Conservation (phyloP, 352 stramenopile species). For the Phytophthora cajani region DNA sequence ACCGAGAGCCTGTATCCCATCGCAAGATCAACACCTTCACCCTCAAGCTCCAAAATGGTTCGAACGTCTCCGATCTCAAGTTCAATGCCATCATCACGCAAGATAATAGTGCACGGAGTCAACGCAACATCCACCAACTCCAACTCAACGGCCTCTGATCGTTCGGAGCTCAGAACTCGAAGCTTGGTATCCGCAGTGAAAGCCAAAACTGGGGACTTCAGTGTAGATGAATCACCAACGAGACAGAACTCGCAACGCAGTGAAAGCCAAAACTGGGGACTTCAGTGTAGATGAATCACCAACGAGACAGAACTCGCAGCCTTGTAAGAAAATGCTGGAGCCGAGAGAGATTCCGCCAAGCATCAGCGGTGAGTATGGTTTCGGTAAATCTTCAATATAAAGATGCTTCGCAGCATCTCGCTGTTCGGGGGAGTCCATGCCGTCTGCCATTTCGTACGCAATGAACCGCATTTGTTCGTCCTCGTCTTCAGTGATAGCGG, state of each 20-base stretch:
- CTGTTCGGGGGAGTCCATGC: conserved; percentile 63
- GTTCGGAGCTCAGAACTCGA: conserved; percentile 61
- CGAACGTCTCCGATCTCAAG: conserved; percentile 75
- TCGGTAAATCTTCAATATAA: conserved; percentile 64
- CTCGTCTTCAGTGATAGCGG: conserved; percentile 73
- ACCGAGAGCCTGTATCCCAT: conserved; percentile 76
- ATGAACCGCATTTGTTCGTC: conserved; percentile 77
- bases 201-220: conserved; percentile 80
- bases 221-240: conserved; percentile 70
- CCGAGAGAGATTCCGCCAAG: conserved; percentile 61
- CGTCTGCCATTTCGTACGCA: conserved; percentile 48
- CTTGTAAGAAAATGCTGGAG: conserved; percentile 58
- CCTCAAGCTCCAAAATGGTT: conserved; percentile 86
- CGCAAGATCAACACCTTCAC: conserved; percentile 84
- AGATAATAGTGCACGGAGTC: conserved; percentile 71
- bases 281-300: conserved; percentile 75
- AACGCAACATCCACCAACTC: conserved; percentile 84
- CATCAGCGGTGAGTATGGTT: conserved; percentile 76
- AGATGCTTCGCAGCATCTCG: conserved; percentile 49
- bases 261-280: conserved; percentile 84
- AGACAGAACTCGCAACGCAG: conserved; percentile 83
- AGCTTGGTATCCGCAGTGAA: conserved; percentile 83
- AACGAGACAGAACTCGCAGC: conserved; percentile 80
- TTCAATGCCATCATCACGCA: conserved; percentile 73
- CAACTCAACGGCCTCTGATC: conserved; percentile 74